Conservation (phyloP, 805 yeast genomes). For the Zygosaccharomyces rouxii region DNA sequence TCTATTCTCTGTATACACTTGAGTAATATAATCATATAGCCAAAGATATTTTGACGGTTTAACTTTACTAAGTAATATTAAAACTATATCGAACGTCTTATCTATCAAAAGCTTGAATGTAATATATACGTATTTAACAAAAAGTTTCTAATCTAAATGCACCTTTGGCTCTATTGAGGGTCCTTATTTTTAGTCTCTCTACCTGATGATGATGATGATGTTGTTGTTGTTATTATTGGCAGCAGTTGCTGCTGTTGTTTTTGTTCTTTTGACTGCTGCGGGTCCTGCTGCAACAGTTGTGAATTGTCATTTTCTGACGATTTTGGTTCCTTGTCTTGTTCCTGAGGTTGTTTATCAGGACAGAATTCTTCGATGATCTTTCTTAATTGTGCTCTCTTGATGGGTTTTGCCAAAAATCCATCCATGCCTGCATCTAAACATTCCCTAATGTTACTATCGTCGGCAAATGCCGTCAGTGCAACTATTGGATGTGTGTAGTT, state of each 20-base stretch:
- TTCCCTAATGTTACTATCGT: conserved; percentile 79
- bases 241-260: neutral
- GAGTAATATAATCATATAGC: conserved; percentile 14
- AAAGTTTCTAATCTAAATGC: too few species aligned
- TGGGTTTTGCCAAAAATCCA: conserved; percentile 86
- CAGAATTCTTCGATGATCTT: conserved; percentile 43
- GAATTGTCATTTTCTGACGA: neutral
- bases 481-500: conserved; percentile 71
- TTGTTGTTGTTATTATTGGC: neutral
- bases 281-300: neutral
- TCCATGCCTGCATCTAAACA: conserved; percentile 90
- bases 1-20: conserved; percentile 16
- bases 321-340: neutral
- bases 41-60: conserved; percentile 14
- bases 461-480: conserved; percentile 94
- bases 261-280: neutral
- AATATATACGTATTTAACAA: too few species aligned
- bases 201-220: neutral
- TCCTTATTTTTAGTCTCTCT: neutral
- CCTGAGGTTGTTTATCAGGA: conserved; percentile 8
- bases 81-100: too few species aligned
- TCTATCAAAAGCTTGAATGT: neutral
- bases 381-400: conserved; percentile 63
- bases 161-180: too few species aligned
- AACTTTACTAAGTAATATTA: neutral